These are phyloP conservation scores for Geotrichum klebahnii DNA, from an alignment of 1,139 yeast genomes.

Conservation along the genomic window DNA sequence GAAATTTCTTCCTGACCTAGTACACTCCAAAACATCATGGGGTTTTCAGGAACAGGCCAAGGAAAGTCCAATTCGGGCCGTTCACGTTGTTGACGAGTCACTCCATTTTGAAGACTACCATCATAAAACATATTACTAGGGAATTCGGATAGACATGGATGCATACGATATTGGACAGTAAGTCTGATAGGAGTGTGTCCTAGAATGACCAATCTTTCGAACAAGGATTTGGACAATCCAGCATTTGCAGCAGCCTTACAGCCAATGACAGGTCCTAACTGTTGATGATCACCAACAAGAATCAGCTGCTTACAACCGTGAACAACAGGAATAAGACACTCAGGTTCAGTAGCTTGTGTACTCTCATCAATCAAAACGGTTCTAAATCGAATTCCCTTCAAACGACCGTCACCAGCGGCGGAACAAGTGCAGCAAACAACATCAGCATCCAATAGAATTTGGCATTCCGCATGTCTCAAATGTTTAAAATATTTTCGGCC, in stretches of 20 bases:
- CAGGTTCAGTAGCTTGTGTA: slow-evolving; percentile 93
- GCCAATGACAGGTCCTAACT: slow-evolving; percentile 83
- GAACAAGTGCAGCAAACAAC: slow-evolving; percentile 90
- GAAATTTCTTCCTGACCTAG: slow-evolving; percentile 87
- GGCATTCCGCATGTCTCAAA: slow-evolving; percentile 48
- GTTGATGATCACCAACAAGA: slow-evolving; percentile 93
- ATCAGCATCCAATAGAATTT: slow-evolving; percentile 57
- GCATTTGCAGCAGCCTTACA: slow-evolving; percentile 80
- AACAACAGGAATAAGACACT: slow-evolving; percentile 79
- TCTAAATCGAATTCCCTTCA: slow-evolving; percentile 55
- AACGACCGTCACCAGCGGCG: slow-evolving; percentile 77
- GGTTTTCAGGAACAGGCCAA: slow-evolving; percentile 79
- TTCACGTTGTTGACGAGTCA: slow-evolving; percentile 66
- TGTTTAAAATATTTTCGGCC: slow-evolving; percentile 45
- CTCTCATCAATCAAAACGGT: slow-evolving; percentile 87
- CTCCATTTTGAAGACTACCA: slow-evolving; percentile 89
- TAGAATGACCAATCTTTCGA: slow-evolving; percentile 77
- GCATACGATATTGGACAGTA: slow-evolving; percentile 94
- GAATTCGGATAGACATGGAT: slow-evolving; percentile 80
- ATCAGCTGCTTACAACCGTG: slow-evolving; percentile 87
- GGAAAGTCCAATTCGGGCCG: slow-evolving; percentile 62
- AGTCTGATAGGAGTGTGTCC: slow-evolving; percentile 83
- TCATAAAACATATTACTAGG: slow-evolving; percentile 92
- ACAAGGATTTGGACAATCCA: slow-evolving; percentile 77
- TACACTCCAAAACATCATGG: slow-evolving; percentile 95